phyloP scores from a whole-genome alignment of 306 rosid genomes.

The Biancaea sappan region DNA sequence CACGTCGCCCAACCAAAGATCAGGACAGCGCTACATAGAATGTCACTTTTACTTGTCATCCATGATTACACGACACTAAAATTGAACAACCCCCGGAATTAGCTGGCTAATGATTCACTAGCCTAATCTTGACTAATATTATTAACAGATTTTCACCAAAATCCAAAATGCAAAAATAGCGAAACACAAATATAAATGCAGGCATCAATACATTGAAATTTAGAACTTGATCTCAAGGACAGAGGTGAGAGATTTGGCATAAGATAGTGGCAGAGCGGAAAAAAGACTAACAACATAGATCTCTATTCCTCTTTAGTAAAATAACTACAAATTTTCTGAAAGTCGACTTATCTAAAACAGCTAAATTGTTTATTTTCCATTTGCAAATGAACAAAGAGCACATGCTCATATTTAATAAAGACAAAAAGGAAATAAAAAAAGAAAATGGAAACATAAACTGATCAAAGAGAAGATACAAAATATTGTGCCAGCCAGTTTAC shows the following conservation, averaged over 20 bases:
- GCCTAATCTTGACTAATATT: neutral
- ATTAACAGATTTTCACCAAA: neutral
- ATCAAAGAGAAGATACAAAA: slow-evolving; percentile 23
- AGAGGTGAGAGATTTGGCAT: neutral
- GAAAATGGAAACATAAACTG: slow-evolving; percentile 32
- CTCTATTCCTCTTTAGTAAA: slow-evolving; percentile 16
- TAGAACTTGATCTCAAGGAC: neutral
- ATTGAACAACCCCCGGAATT: neutral
- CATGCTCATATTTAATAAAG: slow-evolving; percentile 50
- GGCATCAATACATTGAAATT: neutral
- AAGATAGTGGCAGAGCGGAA: neutral
- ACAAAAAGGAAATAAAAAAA: slow-evolving; percentile 29
- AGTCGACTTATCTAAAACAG: slow-evolving; percentile 35
- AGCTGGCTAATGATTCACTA: neutral
- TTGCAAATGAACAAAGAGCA: slow-evolving; percentile 49
- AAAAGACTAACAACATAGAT: slow-evolving; percentile 21
- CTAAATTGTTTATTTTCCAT: slow-evolving; percentile 51
- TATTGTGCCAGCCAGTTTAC: slow-evolving; percentile 43
- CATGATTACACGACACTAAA: neutral
- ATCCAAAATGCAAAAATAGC: neutral
- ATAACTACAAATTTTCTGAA: slow-evolving; percentile 37
- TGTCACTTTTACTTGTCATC: neutral
- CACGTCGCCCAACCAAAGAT: neutral
- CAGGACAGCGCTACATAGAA: neutral
- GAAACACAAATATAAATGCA: neutral